phyloP scores from a whole-genome alignment of 352 stramenopile species.

The Pythium diclinum region DNA sequence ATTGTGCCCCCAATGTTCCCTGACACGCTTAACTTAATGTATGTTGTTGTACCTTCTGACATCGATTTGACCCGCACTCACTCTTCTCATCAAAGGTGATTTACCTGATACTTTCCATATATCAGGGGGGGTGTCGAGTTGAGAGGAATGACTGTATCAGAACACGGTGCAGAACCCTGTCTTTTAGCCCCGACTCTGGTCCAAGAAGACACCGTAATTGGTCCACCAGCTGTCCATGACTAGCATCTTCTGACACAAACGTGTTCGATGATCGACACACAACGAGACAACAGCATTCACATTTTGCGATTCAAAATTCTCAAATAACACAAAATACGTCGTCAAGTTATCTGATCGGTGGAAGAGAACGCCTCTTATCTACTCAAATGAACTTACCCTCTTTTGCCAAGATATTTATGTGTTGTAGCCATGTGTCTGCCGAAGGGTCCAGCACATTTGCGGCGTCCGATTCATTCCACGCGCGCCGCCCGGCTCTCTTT shows the following conservation, averaged over 20 bases:
- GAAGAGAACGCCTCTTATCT: too few relatives aligned
- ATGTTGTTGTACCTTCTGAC: too few relatives aligned
- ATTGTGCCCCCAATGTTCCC: too few relatives aligned
- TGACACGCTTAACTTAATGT: too few relatives aligned
- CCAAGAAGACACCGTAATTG: not conserved
- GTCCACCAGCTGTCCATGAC: not conserved
- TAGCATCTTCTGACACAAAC: not conserved
- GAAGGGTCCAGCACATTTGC: not conserved
- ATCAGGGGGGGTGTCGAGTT: too few relatives aligned
- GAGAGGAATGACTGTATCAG: too few relatives aligned
- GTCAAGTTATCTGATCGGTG: too few relatives aligned
- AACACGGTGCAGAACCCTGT: not conserved
- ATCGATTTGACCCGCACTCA: too few relatives aligned
- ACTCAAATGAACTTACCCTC: not conserved
- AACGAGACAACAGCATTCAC: not conserved
- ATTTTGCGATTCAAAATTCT: not conserved
- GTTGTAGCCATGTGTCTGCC: not conserved
- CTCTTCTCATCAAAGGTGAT: too few relatives aligned
- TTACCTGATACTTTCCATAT: too few relatives aligned
- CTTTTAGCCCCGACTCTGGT: not conserved
- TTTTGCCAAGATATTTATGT: not conserved
- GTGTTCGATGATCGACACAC: not conserved
- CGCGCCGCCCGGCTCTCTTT: slow-evolving; percentile 1
- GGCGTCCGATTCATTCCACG: not conserved
- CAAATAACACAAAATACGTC: not conserved